Evolutionary conservation across 768 basidiomycete genomes (phyloP), one percentile per base, ranked within the genome.

Genomic region (Podaxis sp.): DNA sequence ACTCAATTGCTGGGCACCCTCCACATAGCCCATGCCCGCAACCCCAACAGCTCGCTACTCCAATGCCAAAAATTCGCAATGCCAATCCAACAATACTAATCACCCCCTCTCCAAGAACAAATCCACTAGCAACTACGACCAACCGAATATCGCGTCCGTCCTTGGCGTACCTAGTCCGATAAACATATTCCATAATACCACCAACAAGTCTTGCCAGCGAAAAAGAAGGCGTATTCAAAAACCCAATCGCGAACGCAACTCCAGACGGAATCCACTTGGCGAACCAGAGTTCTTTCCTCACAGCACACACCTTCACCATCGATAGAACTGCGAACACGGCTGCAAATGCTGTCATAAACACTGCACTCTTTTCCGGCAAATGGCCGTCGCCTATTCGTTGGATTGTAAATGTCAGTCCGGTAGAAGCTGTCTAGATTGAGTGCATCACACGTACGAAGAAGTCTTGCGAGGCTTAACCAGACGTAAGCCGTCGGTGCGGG

Each of bases 401-500:
- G 36, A 40, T 69, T 48, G 70, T 46, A 40, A 71, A 72, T 26
- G 69, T 74, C 70, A 38, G 78, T 49, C 50, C 62, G 20, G 59
- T 40, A 49, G 56, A 60, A 53, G 56, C 28, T 37, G 5, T 36
- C 26, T 26, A 20, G 24, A 26, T 26, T 50, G 63, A 36, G 59
- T 24, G 2, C 33, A 30, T 26, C 11, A 17, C 26, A 79, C 91
- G 67, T 73, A 91, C 91, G 88, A 33, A 92, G 82, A 8, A 92
- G 77, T 17, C 90, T 82, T 17, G 90, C 91, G 26, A 94, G 83
- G 63, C 83, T 82, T 26, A 91, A 79, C 96, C 96, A 99, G 36
- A 99, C 91, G 67, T 94, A 96, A 6, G 96, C 95, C 0, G 93
- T 95, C 0, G 96, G 96, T 0, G 95, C 96, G 5, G 94, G 93